A percentile compares a stretch with the other conserved stretches of the same genome.
Conservation (phyloP, 495 filamentous ascomycete genomes). For the Cercophora samala region DNA sequence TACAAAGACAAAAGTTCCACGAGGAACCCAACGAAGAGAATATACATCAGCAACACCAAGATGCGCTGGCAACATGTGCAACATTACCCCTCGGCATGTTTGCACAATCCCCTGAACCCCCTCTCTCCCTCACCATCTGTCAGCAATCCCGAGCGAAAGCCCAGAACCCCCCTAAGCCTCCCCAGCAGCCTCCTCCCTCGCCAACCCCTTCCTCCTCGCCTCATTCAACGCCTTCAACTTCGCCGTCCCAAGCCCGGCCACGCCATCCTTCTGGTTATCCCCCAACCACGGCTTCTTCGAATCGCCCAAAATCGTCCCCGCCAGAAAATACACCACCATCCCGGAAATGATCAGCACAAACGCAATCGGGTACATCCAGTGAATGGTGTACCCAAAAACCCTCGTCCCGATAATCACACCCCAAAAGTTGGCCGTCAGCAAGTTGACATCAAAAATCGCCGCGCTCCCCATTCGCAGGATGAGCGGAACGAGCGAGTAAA, state of each 20-base stretch:
- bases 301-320: constrained; percentile 76
- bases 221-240: constrained; percentile 69
- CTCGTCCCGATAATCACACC: constrained; percentile 84
- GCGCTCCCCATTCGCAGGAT: constrained; percentile 83
- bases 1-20: not conserved
- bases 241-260: constrained; percentile 82
- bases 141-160: not conserved
- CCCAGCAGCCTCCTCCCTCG: constrained; percentile 7
- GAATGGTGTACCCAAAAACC: constrained; percentile 75
- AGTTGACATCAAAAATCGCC: constrained; percentile 93
- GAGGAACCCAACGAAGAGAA: not conserved
- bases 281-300: constrained; percentile 94
- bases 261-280: constrained; percentile 72
- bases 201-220: constrained; percentile 38
- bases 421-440: constrained; percentile 97
- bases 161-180: not conserved
- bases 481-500: constrained; percentile 84
- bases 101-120: not conserved
- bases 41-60: not conserved
- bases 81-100: not conserved
- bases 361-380: constrained; percentile 92
- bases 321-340: constrained; percentile 76
- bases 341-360: constrained; percentile 89
- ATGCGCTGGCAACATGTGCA: not conserved
- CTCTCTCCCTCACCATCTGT: not conserved